Evolutionary conservation across 495 filamentous ascomycete genomes (phyloP).

Genomic region (Neurospora sp.): DNA sequence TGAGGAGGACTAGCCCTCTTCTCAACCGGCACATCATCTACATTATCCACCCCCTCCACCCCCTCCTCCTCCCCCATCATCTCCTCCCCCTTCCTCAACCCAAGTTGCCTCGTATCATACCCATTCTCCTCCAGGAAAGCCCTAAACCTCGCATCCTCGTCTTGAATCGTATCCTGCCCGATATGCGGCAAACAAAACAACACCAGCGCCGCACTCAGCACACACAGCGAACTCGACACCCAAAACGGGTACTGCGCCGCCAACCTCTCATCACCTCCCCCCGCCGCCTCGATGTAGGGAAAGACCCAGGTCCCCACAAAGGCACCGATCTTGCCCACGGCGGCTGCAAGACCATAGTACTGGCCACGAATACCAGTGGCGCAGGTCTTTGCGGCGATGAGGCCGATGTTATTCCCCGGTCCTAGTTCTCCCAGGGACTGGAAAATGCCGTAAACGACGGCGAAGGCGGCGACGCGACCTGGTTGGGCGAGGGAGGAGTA

Average conservation of each 20-base stretch:
- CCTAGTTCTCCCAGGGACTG: conserved; percentile 74
- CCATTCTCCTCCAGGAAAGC: conserved; percentile 55
- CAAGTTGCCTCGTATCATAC: conserved; percentile 61
- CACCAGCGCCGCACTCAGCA: conserved; percentile 52
- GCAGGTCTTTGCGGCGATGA: conserved; percentile 76
- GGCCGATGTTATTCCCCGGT: conserved; percentile 84
- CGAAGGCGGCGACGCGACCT: conserved; percentile 61
- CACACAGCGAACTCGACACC: conserved; percentile 59
- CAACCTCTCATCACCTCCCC: conserved; percentile 31
- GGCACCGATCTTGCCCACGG: conserved; percentile 76
- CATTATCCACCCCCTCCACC: neutral
- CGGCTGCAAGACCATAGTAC: conserved; percentile 86
- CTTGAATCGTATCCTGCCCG: conserved; percentile 62
- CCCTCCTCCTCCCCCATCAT: neutral
- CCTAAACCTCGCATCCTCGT: conserved; percentile 62
- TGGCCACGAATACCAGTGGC: conserved; percentile 81
- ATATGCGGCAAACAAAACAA: conserved; percentile 53
- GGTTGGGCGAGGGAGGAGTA: conserved; percentile 55
- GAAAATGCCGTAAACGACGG: conserved; percentile 72
- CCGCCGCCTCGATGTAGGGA: conserved; percentile 58
- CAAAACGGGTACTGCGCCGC: conserved; percentile 75
- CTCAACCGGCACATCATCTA: neutral
- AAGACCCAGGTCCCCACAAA: conserved; percentile 85
- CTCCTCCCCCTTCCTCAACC: conserved; percentile 33
- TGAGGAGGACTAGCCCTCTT: neutral